Conservation (phyloP, 192 early-diverging fungal species). For the Podila minutissima region DNA sequence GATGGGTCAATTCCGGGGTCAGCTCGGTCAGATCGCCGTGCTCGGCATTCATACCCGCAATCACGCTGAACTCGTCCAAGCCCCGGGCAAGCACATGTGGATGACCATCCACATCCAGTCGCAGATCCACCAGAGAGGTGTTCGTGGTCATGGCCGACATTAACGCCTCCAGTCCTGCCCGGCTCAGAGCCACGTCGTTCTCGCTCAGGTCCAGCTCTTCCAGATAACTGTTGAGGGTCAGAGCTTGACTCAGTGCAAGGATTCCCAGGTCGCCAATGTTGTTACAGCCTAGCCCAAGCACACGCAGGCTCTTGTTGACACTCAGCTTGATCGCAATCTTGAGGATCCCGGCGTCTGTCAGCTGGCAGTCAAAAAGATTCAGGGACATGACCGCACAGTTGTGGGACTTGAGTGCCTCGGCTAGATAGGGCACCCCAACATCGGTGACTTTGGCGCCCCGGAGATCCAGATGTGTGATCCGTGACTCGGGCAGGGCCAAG, state of each 20-base stretch:
- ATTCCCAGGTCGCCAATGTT: conserved; percentile 38
- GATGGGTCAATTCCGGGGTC: neutral
- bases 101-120: conserved; percentile 22
- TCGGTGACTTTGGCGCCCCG: conserved; percentile 46
- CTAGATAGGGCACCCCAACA: conserved; percentile 42
- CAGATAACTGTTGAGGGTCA: conserved; percentile 21
- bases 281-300: conserved; percentile 29
- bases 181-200: conserved; percentile 33
- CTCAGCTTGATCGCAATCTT: conserved; percentile 40
- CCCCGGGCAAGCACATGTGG: conserved; percentile 1
- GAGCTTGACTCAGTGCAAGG: conserved; percentile 26
- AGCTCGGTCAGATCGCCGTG: neutral
- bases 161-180: conserved; percentile 31
- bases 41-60: neutral
- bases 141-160: conserved; percentile 33
- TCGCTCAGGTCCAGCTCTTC: conserved; percentile 46
- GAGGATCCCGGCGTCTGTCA: conserved; percentile 36
- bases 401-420: conserved; percentile 45
- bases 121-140: conserved; percentile 22
- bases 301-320: conserved; percentile 30
- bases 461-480: conserved; percentile 34
- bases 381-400: conserved; percentile 27
- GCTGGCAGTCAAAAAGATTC: conserved; percentile 45
- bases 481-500: conserved; percentile 28
- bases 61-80: neutral